A percentile compares a stretch with the other conserved stretches of the same genome.
These are phyloP conservation scores for Xenosphaeropsis pyriputrescens DNA, from an alignment of 2,329 filamentous ascomycete species.

Conservation along the genomic window DNA sequence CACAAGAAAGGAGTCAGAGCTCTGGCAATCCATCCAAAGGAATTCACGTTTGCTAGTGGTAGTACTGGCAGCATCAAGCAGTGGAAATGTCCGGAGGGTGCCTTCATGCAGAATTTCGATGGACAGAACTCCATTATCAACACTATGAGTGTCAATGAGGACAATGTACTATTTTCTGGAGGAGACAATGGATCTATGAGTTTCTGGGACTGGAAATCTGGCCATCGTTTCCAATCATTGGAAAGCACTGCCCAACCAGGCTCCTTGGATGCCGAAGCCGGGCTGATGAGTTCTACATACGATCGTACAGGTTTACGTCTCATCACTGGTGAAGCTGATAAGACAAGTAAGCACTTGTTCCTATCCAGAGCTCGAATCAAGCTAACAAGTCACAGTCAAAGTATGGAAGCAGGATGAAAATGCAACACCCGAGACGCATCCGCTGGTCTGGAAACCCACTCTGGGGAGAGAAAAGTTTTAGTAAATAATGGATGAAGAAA, in stretches of 20 bases:
- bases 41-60: slow-evolving; percentile 92
- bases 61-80: slow-evolving; percentile 95
- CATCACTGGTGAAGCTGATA: slow-evolving; percentile 91
- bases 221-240: slow-evolving; percentile 76
- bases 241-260: slow-evolving; percentile 92
- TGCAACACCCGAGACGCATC: slow-evolving; percentile 82
- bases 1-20: slow-evolving; percentile 95
- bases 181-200: slow-evolving; percentile 92
- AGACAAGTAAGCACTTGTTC: slow-evolving; percentile 50
- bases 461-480: slow-evolving; percentile 65
- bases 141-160: slow-evolving; percentile 80
- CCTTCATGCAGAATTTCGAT: slow-evolving; percentile 98
- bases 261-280: slow-evolving; percentile 83
- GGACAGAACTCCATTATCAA: slow-evolving; percentile 97
- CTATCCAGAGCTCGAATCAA: not conserved
- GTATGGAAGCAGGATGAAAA: slow-evolving; percentile 91
- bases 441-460: slow-evolving; percentile 81
- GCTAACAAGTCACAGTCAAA: slow-evolving; percentile 44
- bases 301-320: slow-evolving; percentile 78
- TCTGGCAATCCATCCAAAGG: slow-evolving; percentile 70
- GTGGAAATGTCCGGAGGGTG: slow-evolving; percentile 96
- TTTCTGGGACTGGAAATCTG: slow-evolving; percentile 99
- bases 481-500: slow-evolving; percentile 7
- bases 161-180: slow-evolving; percentile 89
- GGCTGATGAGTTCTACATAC: slow-evolving; percentile 88